These are phyloP conservation scores for Striga hermonthica DNA, from an alignment of 305 asterid species.

Conservation along the genomic window DNA sequence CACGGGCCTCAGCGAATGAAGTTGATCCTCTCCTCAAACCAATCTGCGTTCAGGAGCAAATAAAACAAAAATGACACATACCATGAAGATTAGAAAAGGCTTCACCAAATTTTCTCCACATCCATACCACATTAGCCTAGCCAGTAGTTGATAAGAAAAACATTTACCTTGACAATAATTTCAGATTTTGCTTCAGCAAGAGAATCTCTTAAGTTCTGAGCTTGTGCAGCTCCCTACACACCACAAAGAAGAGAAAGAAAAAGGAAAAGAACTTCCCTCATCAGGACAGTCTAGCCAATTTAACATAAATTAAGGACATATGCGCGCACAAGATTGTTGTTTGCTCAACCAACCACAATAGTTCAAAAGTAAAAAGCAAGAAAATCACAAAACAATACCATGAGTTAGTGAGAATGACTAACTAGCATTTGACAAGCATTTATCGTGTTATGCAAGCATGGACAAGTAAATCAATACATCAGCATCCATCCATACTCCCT, in stretches of 20 bases:
- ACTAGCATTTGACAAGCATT: background rate
- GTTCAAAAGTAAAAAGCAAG: constrained; percentile 1
- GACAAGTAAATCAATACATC: background rate
- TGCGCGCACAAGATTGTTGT: background rate
- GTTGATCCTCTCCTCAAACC: constrained; percentile 95
- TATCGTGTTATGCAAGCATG: background rate
- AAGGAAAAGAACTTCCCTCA: constrained; percentile 6
- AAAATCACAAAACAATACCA: background rate
- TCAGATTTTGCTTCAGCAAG: constrained; percentile 73
- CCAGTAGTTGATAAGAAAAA: background rate
- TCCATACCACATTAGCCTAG: background rate
- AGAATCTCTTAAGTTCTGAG: constrained; percentile 89
- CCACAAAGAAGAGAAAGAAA: too few species aligned
- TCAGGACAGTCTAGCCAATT: constrained; percentile 7
- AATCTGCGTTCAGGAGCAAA: constrained; percentile 47
- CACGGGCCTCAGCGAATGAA: constrained; percentile 88
- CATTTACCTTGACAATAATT: constrained; percentile 75
- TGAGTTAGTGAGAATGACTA: background rate
- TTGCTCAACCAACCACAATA: constrained; percentile 8
- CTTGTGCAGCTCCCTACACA: constrained; percentile 92
- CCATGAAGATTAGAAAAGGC: background rate
- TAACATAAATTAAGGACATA: background rate
- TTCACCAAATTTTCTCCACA: constrained; percentile 1
- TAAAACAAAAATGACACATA: constrained; percentile 9
- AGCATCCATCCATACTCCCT: background rate